A percentile compares a stretch with the other conserved stretches of the same genome.
phyloP scores from a whole-genome alignment of 2,329 filamentous ascomycete genomes.

The Colletotrichum sp. region DNA sequence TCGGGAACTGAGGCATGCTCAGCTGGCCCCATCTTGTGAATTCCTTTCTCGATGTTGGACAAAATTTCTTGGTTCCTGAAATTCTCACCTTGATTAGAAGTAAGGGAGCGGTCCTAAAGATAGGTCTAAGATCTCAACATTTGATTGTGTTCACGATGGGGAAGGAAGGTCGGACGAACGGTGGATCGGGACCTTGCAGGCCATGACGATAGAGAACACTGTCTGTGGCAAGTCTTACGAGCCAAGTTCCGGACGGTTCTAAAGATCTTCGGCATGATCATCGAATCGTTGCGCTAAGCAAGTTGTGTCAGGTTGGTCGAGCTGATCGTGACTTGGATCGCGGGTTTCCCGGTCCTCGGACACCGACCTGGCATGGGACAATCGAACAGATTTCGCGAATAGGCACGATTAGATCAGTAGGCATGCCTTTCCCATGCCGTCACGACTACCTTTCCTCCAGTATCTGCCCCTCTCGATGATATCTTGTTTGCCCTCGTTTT shows the following conservation, averaged over 20 bases:
- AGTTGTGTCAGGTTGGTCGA: neutral
- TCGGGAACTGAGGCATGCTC: neutral
- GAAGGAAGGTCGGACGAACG: neutral
- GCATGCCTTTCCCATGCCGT: neutral
- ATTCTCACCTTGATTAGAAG: neutral
- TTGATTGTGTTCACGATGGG: neutral
- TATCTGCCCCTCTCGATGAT: neutral
- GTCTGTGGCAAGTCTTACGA: neutral
- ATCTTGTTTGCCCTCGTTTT: fast-evolving
- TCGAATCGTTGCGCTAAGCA: neutral
- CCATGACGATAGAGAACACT: neutral
- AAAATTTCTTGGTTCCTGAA: neutral
- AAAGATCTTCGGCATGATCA: neutral
- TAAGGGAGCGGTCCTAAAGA: neutral
- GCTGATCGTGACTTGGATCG: neutral
- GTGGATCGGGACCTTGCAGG: neutral
- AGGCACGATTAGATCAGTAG: neutral
- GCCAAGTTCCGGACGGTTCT: neutral
- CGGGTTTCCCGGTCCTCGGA: neutral
- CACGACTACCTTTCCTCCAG: neutral
- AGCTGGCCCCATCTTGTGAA: neutral
- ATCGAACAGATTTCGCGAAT: neutral
- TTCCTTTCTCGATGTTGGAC: neutral
- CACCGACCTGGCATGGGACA: neutral
- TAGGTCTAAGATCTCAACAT: neutral